Evolutionary conservation across 2,329 filamentous ascomycete genomes (phyloP).

Genomic region (Trichoderma hamatum): DNA sequence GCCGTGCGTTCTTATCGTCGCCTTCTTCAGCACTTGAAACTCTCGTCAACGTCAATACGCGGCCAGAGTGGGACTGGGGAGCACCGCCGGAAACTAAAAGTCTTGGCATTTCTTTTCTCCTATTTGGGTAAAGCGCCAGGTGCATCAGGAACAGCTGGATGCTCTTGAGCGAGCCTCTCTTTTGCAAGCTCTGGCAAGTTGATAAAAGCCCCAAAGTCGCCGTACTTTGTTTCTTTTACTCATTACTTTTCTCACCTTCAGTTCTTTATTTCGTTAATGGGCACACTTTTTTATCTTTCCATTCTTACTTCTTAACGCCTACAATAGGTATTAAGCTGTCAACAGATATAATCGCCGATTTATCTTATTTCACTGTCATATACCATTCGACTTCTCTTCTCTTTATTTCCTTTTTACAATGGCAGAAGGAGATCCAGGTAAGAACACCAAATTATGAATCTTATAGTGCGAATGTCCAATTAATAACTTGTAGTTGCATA

Average conservation of each 20-base stretch:
- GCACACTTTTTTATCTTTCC: neutral
- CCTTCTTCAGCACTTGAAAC: neutral
- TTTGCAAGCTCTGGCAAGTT: neutral
- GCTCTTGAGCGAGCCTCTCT: neutral
- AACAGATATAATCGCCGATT: neutral
- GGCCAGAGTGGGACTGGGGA: constrained; percentile 5
- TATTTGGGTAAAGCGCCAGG: neutral
- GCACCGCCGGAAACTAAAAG: neutral
- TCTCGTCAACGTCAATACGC: neutral
- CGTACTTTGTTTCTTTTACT: neutral
- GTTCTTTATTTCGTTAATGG: neutral
- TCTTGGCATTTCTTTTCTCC: constrained; percentile 18
- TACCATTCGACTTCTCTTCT: neutral
- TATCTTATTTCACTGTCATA: neutral
- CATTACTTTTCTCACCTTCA: neutral
- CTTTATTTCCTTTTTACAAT: neutral
- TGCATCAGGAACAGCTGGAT: neutral
- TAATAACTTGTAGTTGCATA: neutral
- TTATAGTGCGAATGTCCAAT: fast-evolving
- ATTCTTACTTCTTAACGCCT: neutral
- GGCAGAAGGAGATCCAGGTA: neutral
- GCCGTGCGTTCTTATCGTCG: neutral
- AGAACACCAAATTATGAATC: neutral
- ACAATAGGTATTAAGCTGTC: neutral
- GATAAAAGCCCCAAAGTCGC: neutral